Evolutionary conservation across 208 protist genomes (phyloP), one percentile per base, ranked within the genome.

Genomic region (Crithidia brevicula): DNA sequence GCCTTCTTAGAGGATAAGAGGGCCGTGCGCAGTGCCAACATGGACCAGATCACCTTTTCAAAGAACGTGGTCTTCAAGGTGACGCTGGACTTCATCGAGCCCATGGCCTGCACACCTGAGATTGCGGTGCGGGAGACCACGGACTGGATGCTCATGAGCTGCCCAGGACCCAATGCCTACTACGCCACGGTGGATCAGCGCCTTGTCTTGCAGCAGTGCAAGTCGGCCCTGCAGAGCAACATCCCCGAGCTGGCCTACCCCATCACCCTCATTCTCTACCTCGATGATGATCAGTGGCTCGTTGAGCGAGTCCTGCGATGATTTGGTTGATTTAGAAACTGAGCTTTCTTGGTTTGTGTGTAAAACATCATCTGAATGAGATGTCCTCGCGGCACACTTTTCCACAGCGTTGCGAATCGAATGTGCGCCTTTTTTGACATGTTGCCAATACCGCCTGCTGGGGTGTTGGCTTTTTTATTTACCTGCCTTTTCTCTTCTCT

Each of bases 51-150:
- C 27, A 82, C 74, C 43, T 93, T 93, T 57, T 79, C 76, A 36
- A 74, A 71, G 25, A 75, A 86, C 16, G 64, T 70, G 51, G 65
- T 82, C 45, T 92, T 92, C 53, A 92, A 92, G 58, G 77, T 84
- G 22, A 92, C 86, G n/a, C 58, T 92, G 9, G 81, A 93, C 50
- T 90, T 93, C 49, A 25, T 77, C 0, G 79, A 89, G 67, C 75
- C 65, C 4, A 74, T 94, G 57, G 53, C 63, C 42, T 94, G 88
- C 61, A 68, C 84, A 4, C 75, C 79, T 36, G 84, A 88, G 46
- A 94, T 81, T 3, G 88, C 88, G 16, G 88, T 94, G 67, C 88
- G 88, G 20, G 88, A 94, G 66, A 86, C 66, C 4, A 94, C 88
- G 4, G 88, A 94, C 50, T 94, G 88, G 85, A 76, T 91, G 56